Percentiles rank a stretch among this genome's conserved stretches.
phyloP scores from a whole-genome alignment of 345 rosid genomes.

The Cochlearia excelsa region DNA sequence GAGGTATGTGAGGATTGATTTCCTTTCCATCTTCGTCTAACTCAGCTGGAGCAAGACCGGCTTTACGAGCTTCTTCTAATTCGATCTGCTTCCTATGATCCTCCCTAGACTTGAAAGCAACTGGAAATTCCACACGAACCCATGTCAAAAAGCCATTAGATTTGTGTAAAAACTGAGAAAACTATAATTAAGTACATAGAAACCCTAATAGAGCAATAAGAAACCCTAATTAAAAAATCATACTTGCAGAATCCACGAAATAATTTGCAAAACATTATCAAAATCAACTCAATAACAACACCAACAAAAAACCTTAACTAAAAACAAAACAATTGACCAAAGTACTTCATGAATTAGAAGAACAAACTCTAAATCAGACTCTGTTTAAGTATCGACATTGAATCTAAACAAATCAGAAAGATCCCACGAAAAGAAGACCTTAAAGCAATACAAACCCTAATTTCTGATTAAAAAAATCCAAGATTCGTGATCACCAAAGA shows the following conservation, averaged over 20 bases:
- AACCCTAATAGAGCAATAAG: neutral
- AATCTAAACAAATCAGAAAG: slow-evolving; percentile 7
- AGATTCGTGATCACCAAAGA: neutral
- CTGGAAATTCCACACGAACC: slow-evolving; percentile 50
- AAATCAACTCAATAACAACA: neutral
- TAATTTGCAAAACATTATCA: neutral
- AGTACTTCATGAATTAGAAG: neutral
- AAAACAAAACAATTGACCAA: neutral
- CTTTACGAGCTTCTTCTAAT: slow-evolving; percentile 67
- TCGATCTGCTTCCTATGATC: slow-evolving; percentile 60
- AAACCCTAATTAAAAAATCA: neutral
- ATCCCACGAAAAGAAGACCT: neutral
- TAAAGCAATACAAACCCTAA: slow-evolving; percentile 15
- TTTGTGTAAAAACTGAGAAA: slow-evolving; percentile 45
- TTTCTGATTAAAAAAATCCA: neutral
- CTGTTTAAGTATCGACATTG: neutral
- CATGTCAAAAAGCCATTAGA: slow-evolving; percentile 61
- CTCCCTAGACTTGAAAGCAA: slow-evolving; percentile 65
- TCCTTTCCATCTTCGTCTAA: slow-evolving; percentile 77
- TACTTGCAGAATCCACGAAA: neutral
- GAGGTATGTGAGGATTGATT: slow-evolving; percentile 73
- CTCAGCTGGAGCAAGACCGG: slow-evolving; percentile 78
- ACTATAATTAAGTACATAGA: neutral
- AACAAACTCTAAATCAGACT: slow-evolving; percentile 3
- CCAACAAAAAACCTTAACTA: neutral